phyloP scores from a whole-genome alignment of 805 yeast genomes.

The Candida ponderosae region DNA sequence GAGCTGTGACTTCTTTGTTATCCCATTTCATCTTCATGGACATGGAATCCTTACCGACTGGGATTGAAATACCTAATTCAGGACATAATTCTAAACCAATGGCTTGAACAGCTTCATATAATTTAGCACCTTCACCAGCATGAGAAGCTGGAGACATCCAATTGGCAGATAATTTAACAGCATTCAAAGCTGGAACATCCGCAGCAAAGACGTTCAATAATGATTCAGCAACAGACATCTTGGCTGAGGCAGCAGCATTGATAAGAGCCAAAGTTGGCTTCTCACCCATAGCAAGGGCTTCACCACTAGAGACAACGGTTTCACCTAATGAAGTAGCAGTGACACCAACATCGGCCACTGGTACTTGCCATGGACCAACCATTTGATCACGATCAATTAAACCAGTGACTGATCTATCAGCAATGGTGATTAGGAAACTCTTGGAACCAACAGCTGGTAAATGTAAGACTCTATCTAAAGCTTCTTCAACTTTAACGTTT shows the following conservation, averaged over 20 bases:
- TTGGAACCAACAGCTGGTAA: slow-evolving; percentile 95
- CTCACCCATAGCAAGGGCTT: slow-evolving; percentile 97
- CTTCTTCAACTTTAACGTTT: slow-evolving; percentile 43
- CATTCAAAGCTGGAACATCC: slow-evolving; percentile 65
- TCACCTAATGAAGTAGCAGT: slow-evolving; percentile 87
- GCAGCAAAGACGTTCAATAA: slow-evolving; percentile 85
- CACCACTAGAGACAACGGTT: slow-evolving; percentile 71
- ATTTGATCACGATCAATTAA: slow-evolving; percentile 94
- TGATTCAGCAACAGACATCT: slow-evolving; percentile 93
- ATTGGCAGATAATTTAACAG: slow-evolving; percentile 87
- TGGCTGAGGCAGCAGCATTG: slow-evolving; percentile 85
- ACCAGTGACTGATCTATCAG: slow-evolving; percentile 97
- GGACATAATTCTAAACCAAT: slow-evolving; percentile 94
- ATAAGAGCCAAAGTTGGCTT: slow-evolving; percentile 86
- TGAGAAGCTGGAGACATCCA: slow-evolving; percentile 99
- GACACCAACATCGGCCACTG: slow-evolving; percentile 97
- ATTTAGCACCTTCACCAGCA: slow-evolving; percentile 88
- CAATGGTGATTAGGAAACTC: slow-evolving; percentile 92
- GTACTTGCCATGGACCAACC: slow-evolving; percentile 99
- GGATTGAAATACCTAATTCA: slow-evolving; percentile 81
- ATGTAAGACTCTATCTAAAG: slow-evolving; percentile 73
- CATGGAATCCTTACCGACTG: slow-evolving; percentile 99
- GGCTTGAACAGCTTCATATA: slow-evolving; percentile 96
- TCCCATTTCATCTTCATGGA: slow-evolving; percentile 99
- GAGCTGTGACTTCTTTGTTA: slow-evolving; percentile 89